Evolutionary conservation across 1,139 yeast species (phyloP).

Genomic region (Schwanniomyces etchellsii): DNA sequence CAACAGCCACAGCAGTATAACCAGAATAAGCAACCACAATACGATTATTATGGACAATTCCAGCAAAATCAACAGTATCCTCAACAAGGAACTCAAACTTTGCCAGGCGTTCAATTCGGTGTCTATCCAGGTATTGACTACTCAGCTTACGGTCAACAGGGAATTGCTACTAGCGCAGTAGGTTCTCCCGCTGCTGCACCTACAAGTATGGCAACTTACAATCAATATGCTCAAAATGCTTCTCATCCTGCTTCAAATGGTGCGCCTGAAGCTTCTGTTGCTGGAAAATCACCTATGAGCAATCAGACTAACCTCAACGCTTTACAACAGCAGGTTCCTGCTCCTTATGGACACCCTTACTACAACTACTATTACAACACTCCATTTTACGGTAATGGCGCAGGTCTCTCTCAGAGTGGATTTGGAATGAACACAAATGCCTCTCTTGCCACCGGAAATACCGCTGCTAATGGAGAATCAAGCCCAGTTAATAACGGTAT

Average conservation of each 20-base stretch:
- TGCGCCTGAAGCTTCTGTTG: conserved; percentile 10
- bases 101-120: conserved; percentile 38
- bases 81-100: conserved; percentile 32
- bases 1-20: conserved; percentile 20
- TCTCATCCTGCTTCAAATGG: conserved; percentile 16
- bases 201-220: conserved; percentile 24
- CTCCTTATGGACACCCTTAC: conserved; percentile 44
- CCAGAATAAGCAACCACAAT: conserved; percentile 17
- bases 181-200: conserved; percentile 24
- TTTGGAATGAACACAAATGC: conserved; percentile 16
- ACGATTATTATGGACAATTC: conserved; percentile 31
- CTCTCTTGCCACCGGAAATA: conserved; percentile 10
- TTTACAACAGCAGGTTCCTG: conserved; percentile 15
- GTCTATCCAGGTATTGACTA: conserved; percentile 44
- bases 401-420: conserved; percentile 15
- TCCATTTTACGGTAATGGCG: conserved; percentile 36
- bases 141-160: conserved; percentile 34
- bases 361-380: conserved; percentile 40
- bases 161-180: conserved; percentile 17
- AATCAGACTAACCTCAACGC: conserved; percentile 21
- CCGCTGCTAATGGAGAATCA: conserved; percentile 15
- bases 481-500: conserved; percentile 10
- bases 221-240: conserved; percentile 20
- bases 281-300: conserved; percentile 24
- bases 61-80: conserved; percentile 38